Percentiles rank a stretch among this genome's conserved stretches.
These are phyloP conservation scores for Hypoxylon perforatum DNA, from an alignment of 495 filamentous ascomycete genomes.

Conservation along the genomic window DNA sequence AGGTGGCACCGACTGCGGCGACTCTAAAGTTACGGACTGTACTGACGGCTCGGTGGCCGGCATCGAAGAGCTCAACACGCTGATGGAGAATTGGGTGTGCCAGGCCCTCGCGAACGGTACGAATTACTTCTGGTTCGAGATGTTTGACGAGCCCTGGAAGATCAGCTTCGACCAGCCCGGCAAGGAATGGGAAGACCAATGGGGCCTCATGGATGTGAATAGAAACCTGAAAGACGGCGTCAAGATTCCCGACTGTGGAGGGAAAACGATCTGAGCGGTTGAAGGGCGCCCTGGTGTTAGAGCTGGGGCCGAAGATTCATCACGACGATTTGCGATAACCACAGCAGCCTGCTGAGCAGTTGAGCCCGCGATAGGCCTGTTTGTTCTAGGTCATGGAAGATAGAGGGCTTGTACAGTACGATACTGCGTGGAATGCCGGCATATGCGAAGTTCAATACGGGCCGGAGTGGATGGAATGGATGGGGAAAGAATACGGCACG, in stretches of 20 bases:
- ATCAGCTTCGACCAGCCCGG: slow-evolving; percentile 71
- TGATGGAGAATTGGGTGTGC: slow-evolving; percentile 90
- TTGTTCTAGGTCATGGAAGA: background rate
- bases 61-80: slow-evolving; percentile 83
- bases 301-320: background rate
- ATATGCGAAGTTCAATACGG: background rate
- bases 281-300: background rate
- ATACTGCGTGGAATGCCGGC: background rate
- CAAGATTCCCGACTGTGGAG: slow-evolving; percentile 88
- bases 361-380: background rate
- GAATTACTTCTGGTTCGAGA: slow-evolving; percentile 96
- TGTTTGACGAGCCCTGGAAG: slow-evolving; percentile 98
- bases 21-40: slow-evolving; percentile 58
- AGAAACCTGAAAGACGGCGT: slow-evolving; percentile 87
- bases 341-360: background rate
- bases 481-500: background rate
- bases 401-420: background rate
- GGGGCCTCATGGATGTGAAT: slow-evolving; percentile 90
- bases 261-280: slow-evolving; percentile 68
- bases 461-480: background rate
- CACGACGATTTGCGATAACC: background rate
- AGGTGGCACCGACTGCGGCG: slow-evolving; percentile 84
- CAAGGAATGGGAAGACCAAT: slow-evolving; percentile 93
- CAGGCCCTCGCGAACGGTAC: slow-evolving; percentile 80
- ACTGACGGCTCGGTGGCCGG: slow-evolving; percentile 78